These are phyloP conservation scores for Talaromyces sp. DNA, from an alignment of 2,329 filamentous ascomycete species.

Conservation along the genomic window DNA sequence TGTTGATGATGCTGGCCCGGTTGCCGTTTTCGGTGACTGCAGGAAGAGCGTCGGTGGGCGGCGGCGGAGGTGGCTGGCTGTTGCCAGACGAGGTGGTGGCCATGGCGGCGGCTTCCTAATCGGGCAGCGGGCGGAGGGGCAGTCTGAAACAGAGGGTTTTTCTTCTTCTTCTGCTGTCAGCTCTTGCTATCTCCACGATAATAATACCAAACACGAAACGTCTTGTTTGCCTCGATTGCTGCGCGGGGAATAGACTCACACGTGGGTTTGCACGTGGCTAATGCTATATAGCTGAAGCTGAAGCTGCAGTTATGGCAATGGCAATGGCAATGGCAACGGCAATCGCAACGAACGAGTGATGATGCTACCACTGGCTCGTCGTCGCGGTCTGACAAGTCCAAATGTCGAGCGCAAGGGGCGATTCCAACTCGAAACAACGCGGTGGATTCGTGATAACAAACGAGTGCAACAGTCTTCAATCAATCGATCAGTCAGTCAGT, in stretches of 20 bases:
- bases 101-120: constrained; percentile 25
- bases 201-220: neutral
- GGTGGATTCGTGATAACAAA: neutral
- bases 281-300: too few relatives aligned
- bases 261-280: neutral
- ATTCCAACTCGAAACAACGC: neutral
- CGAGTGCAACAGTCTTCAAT: neutral
- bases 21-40: constrained; percentile 31
- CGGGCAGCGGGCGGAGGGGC: constrained; percentile 17
- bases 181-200: neutral
- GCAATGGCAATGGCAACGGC: neutral
- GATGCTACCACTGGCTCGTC: neutral
- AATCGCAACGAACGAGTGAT: neutral
- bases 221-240: neutral
- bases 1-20: neutral
- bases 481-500: neutral
- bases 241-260: neutral
- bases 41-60: constrained; percentile 24
- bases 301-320: neutral
- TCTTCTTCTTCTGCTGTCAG: neutral
- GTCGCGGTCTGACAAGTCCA: neutral
- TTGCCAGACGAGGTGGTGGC: constrained; percentile 30
- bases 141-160: constrained; percentile 18
- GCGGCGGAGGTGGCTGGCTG: constrained; percentile 21
- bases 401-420: neutral